Conservation (phyloP, 306 rosid species). For the Lathyrus tuberosus region DNA sequence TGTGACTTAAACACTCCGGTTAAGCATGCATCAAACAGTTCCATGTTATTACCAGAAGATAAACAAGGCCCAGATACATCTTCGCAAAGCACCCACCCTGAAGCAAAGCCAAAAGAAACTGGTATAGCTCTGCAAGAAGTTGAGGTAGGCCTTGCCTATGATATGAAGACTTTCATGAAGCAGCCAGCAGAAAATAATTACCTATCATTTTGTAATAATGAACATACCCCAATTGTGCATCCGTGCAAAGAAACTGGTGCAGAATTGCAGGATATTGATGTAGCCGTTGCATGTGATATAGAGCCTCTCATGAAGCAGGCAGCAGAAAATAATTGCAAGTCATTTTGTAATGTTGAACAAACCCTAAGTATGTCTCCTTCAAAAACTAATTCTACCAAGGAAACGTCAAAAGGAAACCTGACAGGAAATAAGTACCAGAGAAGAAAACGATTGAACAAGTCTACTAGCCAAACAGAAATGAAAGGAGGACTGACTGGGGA, state of each 20-base stretch:
- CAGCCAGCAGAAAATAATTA: conserved; percentile 28
- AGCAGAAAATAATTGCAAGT: conserved; percentile 28
- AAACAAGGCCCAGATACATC: conserved; percentile 34
- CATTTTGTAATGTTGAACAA: conserved; percentile 34
- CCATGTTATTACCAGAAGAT: conserved; percentile 37
- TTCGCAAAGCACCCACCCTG: conserved; percentile 20
- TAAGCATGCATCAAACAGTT: conserved; percentile 35
- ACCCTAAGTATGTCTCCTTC: conserved; percentile 29
- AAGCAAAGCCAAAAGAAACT: conserved; percentile 29
- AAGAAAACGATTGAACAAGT: conserved; percentile 45
- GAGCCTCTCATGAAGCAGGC: conserved; percentile 17
- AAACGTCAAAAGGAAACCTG: conserved; percentile 29
- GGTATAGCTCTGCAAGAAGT: conserved; percentile 33
- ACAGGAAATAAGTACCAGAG: conserved; percentile 50
- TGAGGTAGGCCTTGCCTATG: conserved; percentile 33
- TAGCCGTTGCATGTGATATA: conserved; percentile 27
- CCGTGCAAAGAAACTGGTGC: conserved; percentile 33
- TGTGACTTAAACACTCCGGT: conserved; percentile 28
- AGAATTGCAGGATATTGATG: conserved; percentile 32
- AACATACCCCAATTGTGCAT: conserved; percentile 31
- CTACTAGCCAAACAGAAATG: conserved; percentile 41
- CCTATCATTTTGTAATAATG: conserved; percentile 34
- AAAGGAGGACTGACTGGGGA: conserved; percentile 28
- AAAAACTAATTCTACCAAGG: conserved; percentile 9
- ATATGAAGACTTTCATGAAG: conserved; percentile 4